These are phyloP conservation scores for Penicillium simplicissimum DNA, from an alignment of 495 filamentous ascomycete species.

Conservation along the genomic window DNA sequence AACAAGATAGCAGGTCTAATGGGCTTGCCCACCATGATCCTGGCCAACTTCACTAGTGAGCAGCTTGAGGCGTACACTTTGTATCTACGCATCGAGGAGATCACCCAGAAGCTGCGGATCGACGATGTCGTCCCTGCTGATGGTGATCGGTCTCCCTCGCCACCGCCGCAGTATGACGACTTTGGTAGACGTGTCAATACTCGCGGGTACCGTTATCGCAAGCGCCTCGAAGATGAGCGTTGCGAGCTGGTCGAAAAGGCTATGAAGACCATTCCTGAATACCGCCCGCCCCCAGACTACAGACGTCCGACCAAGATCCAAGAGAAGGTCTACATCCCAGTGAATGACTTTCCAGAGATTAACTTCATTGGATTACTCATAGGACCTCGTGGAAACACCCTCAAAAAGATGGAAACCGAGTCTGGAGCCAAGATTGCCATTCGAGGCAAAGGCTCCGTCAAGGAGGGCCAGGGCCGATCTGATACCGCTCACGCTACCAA, in stretches of 20 bases:
- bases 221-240: constrained; percentile 95
- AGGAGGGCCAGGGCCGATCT: constrained; percentile 98
- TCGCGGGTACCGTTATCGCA: constrained; percentile 94
- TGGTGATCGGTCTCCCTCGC: constrained; percentile 94
- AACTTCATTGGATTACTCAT: constrained; percentile 99
- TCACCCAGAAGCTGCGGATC: constrained; percentile 97
- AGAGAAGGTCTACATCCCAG: constrained; percentile 99
- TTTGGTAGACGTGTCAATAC: constrained; percentile 98
- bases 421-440: constrained; percentile 98
- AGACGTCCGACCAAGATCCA: constrained; percentile 98
- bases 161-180: constrained; percentile 96
- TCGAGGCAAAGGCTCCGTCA: constrained; percentile 98
- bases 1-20: constrained; percentile 98
- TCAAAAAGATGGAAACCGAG: constrained; percentile 99
- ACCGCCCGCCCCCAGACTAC: constrained; percentile 95
- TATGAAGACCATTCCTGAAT: constrained; percentile 98
- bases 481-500: constrained; percentile 98
- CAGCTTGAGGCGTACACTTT: constrained; percentile 95
- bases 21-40: constrained; percentile 94
- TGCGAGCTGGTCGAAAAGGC: constrained; percentile 98
- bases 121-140: constrained; percentile 96
- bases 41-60: constrained; percentile 94
- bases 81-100: constrained; percentile 95
- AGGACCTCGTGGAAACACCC: constrained; percentile 97
- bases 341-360: constrained; percentile 99